Evolutionary conservation across 306 rosid species (phyloP).

Genomic region (Dicorynia guianensis): DNA sequence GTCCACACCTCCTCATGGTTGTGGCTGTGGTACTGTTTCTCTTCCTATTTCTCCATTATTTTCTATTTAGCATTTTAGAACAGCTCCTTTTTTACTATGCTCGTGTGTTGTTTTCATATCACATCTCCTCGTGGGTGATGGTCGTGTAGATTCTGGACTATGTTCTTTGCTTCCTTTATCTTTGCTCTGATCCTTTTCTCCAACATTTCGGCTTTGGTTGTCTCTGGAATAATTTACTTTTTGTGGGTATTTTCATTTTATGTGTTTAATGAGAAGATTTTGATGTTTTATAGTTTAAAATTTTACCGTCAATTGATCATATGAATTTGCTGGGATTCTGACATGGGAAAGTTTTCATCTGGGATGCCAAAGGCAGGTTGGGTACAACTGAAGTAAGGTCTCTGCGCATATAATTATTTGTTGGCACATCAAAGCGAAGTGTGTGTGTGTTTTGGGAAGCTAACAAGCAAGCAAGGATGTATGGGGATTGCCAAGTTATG

Average conservation of each 20-base stretch:
- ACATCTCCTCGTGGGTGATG: too few relatives aligned
- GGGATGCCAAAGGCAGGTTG: conserved; percentile 38
- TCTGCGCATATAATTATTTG: neutral
- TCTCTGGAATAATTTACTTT: conserved; percentile 4
- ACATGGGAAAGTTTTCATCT: conserved; percentile 29
- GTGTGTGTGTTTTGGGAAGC: conserved; percentile 31
- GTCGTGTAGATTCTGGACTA: too few relatives aligned
- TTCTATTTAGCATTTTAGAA: too few relatives aligned
- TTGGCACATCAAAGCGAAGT: neutral
- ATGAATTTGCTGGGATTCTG: conserved; percentile 26
- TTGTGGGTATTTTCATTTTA: neutral
- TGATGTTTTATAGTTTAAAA: neutral
- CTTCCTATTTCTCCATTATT: neutral
- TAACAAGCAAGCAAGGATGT: conserved; percentile 53
- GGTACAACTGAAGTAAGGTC: conserved; percentile 37
- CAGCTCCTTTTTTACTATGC: too few relatives aligned
- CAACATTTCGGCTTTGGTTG: neutral
- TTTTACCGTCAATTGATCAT: neutral
- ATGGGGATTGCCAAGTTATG: conserved; percentile 97
- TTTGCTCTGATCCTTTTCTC: neutral
- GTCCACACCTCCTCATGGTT: neutral
- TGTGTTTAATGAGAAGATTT: conserved; percentile 37
- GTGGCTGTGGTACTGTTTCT: neutral
- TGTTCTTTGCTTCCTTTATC: too few relatives aligned
- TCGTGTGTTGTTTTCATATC: too few relatives aligned